Evolutionary conservation across 306 rosid species (phyloP), one percentile per base, ranked within the genome.

Genomic region (Cercis canadensis): DNA sequence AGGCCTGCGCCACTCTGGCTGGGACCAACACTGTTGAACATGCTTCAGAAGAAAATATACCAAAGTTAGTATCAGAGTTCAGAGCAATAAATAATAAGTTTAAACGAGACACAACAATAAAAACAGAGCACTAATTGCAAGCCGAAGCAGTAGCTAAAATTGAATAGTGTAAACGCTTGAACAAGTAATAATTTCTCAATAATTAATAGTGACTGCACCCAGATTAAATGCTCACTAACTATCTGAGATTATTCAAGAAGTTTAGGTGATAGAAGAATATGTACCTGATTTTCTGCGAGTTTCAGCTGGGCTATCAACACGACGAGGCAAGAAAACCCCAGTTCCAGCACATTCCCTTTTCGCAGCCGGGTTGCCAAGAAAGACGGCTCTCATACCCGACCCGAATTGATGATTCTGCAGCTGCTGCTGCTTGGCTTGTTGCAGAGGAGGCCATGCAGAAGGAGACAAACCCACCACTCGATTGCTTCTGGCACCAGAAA

Each of bases 261-360:
- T 29, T 24, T 24, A 24, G 29, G 1, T 24, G 29, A 24, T 24
- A 24, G 29, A 24, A 24, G 29, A 11, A 29, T 1, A 2, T 12
- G 17, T 2, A 87, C 98, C 96, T 79, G 74, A 72, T 53, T 85
- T 90, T 54, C 62, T 79, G 0, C 87, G 63, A 0, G 80, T 4
- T 33, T 84, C 84, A 1, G 75, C 18, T 2, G 72, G 65, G 4
- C 15, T 12, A 6, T 78, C 82, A 13, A 61, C 70, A 55, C 60
- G 78, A 21, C 94, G 89, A 36, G 98, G 98, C 57, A 93, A 65
- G 58, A 93, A 93, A 7, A 93, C 98, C 0, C 98, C 98, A 2
- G 98, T 93, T 11, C 98, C 98, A 1, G 83, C 54, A 29, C 90
- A 78, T 41, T 80, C 94, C 60, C 77, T 84, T 59, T 76, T 80